Evolutionary conservation across 805 yeast genomes (phyloP), one percentile per base, ranked within the genome.

Genomic region (Zygosaccharomyces bisporus): DNA sequence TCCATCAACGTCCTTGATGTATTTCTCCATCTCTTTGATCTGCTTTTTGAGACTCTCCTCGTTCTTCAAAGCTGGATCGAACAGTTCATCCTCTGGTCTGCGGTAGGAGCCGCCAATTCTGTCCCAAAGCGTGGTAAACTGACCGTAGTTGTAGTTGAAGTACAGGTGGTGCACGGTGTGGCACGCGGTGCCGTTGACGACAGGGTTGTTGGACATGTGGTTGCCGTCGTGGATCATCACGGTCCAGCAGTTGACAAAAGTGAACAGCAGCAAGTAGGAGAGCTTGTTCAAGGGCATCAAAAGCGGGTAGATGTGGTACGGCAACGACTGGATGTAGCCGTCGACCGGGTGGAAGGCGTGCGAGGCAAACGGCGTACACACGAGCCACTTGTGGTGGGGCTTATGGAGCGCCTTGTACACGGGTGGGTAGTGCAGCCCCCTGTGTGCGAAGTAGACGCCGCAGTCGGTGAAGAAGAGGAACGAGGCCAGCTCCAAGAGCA

Each of bases 301-400:
- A 66, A 93, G 79, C 48, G 98, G 98, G 70, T 77, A 93, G 47
- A 89, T 55, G 66, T 93, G 99, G 71, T 93, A 93, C 10, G 99
- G 96, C 52, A 93, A 63, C 29, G 95, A 84, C 73, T 93, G 99
- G 47, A 79, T 72, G 72, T 86, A 93, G 31, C 99, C 99, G 58
- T 93, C 99, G 42, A 93, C 85, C 10, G 99, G 98, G 68, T 93
- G 96, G 88, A 93, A 93, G 19, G 98, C 97, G 62, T 90, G 97
- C 6, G 96, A 87, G 0, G 99, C 99, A 70, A 84, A 93, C 34
- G 99, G 99, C 7, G 99, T 91, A 50, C 98, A 91, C 32, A 93
- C 96, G 55, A 93, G 80, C 99, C 99, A 93, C 71, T 93, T 93
- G 76, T 93, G 99, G 68, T 93, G 99, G 9, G 97, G 97, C 71